phyloP scores from a whole-genome alignment of 1,284 basidiomycete species.

The Omphalotus olearius region DNA sequence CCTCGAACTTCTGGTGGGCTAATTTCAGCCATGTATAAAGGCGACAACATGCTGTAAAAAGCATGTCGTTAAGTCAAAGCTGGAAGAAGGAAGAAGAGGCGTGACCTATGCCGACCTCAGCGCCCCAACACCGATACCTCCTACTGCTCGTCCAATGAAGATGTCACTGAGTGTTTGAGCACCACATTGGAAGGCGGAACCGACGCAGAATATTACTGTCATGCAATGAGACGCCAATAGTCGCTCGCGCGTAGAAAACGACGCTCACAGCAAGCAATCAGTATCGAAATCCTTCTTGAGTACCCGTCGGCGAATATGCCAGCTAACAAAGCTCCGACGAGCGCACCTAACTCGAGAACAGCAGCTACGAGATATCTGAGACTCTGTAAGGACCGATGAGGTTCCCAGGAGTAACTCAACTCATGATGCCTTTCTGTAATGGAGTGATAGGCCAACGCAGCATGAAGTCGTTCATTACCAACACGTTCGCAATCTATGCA shows the following conservation, averaged over 20 bases:
- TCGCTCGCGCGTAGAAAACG: slow-evolving; percentile 19
- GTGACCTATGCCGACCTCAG: slow-evolving; percentile 44
- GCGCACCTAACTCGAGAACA: slow-evolving; percentile 70
- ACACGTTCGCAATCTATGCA: slow-evolving; percentile 68
- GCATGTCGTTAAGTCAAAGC: no score
- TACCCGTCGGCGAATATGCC: slow-evolving; percentile 66
- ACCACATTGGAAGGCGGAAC: slow-evolving; percentile 64
- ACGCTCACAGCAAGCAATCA: slow-evolving; percentile 54
- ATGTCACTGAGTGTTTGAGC: slow-evolving; percentile 54
- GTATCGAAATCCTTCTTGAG: slow-evolving; percentile 64
- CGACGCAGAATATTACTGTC: slow-evolving; percentile 66
- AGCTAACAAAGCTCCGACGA: slow-evolving; percentile 63
- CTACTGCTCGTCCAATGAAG: slow-evolving; percentile 65
- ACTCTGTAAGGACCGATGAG: neutral
- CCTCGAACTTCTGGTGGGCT: slow-evolving; percentile 79
- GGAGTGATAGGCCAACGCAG: slow-evolving; percentile 63
- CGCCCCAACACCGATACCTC: slow-evolving; percentile 77
- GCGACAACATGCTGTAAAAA: slow-evolving; percentile 61
- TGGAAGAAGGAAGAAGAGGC: neutral
- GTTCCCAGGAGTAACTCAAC: slow-evolving; percentile 35
- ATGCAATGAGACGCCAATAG: neutral
- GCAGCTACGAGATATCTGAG: slow-evolving; percentile 46
- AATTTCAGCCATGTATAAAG: slow-evolving; percentile 82
- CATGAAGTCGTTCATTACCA: slow-evolving; percentile 77
- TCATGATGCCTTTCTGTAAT: slow-evolving; percentile 71